Conservation (phyloP, 192 early-diverging fungal genomes). For the Pilaira anomala region DNA sequence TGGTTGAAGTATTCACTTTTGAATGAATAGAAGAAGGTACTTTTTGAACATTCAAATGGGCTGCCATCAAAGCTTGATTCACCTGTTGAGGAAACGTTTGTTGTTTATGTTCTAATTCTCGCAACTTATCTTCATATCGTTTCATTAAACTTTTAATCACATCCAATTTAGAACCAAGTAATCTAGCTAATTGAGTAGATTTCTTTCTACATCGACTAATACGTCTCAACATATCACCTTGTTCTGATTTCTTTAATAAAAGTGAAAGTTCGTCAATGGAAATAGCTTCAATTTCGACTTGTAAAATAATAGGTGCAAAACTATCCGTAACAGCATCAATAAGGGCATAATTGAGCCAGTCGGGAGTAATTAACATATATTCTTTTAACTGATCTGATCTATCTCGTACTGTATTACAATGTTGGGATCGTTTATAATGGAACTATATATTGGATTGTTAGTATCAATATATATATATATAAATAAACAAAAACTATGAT, state of each 20-base stretch:
- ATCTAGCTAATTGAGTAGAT: conserved; percentile 46
- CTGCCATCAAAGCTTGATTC: background rate
- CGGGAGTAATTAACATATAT: conserved; percentile 62
- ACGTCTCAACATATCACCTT: conserved; percentile 48
- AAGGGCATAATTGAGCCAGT: conserved; percentile 62
- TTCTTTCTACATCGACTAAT: conserved; percentile 50
- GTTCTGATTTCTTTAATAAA: conserved; percentile 69
- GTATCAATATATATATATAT: background rate
- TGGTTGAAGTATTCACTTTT: background rate
- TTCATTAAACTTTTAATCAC: conserved; percentile 57
- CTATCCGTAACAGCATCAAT: conserved; percentile 80
- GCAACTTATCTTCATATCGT: conserved; percentile 42
- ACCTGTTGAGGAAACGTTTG: no score
- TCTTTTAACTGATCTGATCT: conserved; percentile 70
- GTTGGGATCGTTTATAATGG: conserved; percentile 57
- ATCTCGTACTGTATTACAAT: conserved; percentile 63
- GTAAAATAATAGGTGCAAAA: conserved; percentile 70
- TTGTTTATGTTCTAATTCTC: background rate
- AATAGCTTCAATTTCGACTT: conserved; percentile 77
- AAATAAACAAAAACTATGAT: background rate
- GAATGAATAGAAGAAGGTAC: background rate
- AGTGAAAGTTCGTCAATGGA: conserved; percentile 80
- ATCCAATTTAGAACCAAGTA: conserved; percentile 52
- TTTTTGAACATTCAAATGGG: background rate
- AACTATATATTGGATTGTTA: conserved; percentile 50